Conservation (phyloP, 805 yeast genomes). For the Pichia deserticola region DNA sequence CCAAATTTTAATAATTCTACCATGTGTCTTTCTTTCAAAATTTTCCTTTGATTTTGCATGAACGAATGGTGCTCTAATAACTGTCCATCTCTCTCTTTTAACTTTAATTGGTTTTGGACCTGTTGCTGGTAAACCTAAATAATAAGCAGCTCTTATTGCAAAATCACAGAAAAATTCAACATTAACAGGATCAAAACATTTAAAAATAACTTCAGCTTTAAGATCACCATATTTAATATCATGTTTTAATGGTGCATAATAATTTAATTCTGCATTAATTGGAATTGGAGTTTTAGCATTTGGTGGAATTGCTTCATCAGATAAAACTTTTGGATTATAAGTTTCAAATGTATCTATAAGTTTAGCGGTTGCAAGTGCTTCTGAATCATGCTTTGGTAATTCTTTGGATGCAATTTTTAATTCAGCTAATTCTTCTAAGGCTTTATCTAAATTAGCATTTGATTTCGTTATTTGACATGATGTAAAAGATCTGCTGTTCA, state of each 20-base stretch:
- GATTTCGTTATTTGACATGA: not conserved
- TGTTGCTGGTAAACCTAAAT: conserved; percentile 77
- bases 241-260: conserved; percentile 71
- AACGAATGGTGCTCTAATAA: conserved; percentile 86
- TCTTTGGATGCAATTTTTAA: conserved; percentile 14
- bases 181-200: conserved; percentile 63
- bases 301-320: conserved; percentile 28
- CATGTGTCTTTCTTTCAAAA: conserved; percentile 80
- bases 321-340: conserved; percentile 32
- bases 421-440: conserved; percentile 23
- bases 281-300: conserved; percentile 58
- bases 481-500: not conserved
- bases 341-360: conserved; percentile 21
- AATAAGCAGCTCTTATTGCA: conserved; percentile 83
- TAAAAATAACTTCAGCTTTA: conserved; percentile 69
- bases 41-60: conserved; percentile 93
- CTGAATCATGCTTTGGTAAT: conserved; percentile 13
- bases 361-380: conserved; percentile 15
- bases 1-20: conserved; percentile 64
- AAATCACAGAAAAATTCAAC: conserved; percentile 76
- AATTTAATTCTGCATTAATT: conserved; percentile 73
- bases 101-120: conserved; percentile 65
- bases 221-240: conserved; percentile 62
- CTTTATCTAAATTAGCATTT: conserved; percentile 12
- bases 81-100: conserved; percentile 85